A percentile compares a stretch with the other conserved stretches of the same genome.
Evolutionary conservation across 1,284 basidiomycete genomes (phyloP).

Genomic region (Stereum hirsutum): DNA sequence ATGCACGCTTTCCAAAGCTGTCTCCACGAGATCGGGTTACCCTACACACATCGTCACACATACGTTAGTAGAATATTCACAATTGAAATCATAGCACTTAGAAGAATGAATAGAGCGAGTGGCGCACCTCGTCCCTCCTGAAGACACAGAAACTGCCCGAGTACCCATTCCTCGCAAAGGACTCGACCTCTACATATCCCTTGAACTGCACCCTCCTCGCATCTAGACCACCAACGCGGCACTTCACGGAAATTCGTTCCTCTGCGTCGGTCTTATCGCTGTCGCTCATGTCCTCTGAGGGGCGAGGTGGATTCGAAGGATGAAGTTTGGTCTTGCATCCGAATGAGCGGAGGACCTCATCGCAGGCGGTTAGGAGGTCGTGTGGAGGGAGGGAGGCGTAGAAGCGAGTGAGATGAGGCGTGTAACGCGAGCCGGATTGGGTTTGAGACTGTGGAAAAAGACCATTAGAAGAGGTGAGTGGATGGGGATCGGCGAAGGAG

Average conservation of each 20-base stretch:
- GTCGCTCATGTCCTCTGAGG: constrained; percentile 8
- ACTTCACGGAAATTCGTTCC: no score
- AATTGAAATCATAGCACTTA: background rate
- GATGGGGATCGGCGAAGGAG: background rate
- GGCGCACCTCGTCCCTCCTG: constrained; percentile 49
- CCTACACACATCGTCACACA: no score
- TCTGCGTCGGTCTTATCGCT: no score
- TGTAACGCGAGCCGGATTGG: constrained; percentile 57
- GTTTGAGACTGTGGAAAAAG: constrained; percentile 54
- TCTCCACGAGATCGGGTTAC: constrained; percentile 69
- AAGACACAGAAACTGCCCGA: constrained; percentile 59
- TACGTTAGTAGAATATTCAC: no score
- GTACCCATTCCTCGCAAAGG: constrained; percentile 32
- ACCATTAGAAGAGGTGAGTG: background rate
- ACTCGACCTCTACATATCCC: constrained; percentile 62
- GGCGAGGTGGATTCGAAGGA: no score
- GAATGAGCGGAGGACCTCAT: constrained; percentile 36
- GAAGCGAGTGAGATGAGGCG: constrained; percentile 68
- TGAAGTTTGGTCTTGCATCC: constrained; percentile 44
- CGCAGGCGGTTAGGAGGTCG: constrained; percentile 40
- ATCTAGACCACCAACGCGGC: constrained; percentile 56
- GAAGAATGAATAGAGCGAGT: background rate
- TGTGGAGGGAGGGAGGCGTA: constrained; percentile 50
- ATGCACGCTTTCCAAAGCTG: constrained; percentile 61
- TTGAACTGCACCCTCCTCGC: constrained; percentile 51